A percentile compares a stretch with the other conserved stretches of the same genome.
Evolutionary conservation across 2,329 filamentous ascomycete genomes (phyloP).

Genomic region (Leptographium radiaticola): DNA sequence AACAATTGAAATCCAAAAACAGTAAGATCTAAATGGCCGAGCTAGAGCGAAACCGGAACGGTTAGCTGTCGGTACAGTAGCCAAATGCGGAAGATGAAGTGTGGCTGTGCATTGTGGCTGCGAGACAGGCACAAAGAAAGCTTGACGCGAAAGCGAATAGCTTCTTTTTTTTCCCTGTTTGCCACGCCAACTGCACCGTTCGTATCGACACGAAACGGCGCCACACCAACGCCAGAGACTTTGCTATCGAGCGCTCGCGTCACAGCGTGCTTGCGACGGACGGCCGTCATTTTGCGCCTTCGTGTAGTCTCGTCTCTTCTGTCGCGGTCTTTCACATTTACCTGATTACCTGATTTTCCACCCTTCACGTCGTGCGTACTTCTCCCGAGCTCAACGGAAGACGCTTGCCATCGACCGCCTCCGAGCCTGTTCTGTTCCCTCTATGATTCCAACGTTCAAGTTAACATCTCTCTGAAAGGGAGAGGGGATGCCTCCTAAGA

Average conservation of each 20-base stretch:
- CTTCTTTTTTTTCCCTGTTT: constrained; percentile 1
- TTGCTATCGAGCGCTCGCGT: background rate
- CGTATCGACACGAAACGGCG: background rate
- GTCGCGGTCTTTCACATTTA: no score
- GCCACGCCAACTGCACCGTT: background rate
- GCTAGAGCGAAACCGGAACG: no score
- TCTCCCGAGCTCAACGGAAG: background rate
- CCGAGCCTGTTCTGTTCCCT: background rate
- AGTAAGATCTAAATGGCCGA: no score
- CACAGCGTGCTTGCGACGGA: no score
- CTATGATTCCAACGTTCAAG: background rate
- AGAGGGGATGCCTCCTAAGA: constrained; percentile 40
- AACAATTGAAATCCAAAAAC: no score
- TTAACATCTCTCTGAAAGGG: constrained; percentile 1
- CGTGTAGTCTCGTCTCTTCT: background rate
- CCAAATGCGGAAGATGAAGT: background rate
- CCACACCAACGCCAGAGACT: background rate
- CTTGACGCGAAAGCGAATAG: constrained; percentile 2
- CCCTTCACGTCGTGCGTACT: constrained; percentile 1
- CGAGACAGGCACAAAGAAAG: background rate
- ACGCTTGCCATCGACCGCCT: background rate
- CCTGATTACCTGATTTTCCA: background rate
- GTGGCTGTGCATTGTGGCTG: constrained; percentile 1
- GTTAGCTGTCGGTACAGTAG: no score
- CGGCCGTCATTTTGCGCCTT: background rate